Percentiles rank a stretch among this genome's conserved stretches.
Conservation (phyloP, 1,284 basidiomycete genomes). For the Heimioporus retisporus region DNA sequence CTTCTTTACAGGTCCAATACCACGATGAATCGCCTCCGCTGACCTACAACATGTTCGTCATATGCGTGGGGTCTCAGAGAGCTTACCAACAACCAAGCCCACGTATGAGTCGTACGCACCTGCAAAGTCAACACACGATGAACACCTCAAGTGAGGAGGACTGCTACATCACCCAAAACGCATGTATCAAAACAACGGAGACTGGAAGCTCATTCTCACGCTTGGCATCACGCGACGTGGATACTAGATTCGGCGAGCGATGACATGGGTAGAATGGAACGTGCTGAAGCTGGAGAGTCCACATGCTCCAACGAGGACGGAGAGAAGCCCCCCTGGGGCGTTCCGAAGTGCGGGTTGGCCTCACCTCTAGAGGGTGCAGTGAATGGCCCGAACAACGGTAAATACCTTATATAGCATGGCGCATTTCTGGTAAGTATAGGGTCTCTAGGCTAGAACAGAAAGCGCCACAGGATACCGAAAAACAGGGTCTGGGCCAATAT, state of each 20-base stretch:
- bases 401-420: neutral
- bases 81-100: neutral
- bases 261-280: neutral
- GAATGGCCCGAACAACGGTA: neutral
- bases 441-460: too few species aligned
- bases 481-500: too few species aligned
- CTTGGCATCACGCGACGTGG: neutral
- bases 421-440: neutral
- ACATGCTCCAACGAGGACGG: neutral
- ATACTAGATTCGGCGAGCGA: neutral
- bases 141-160: neutral
- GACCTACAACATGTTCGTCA: too few species aligned
- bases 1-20: too few species aligned
- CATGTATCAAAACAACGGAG: neutral
- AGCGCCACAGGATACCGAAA: too few species aligned
- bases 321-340: neutral
- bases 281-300: neutral
- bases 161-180: neutral
- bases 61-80: neutral
- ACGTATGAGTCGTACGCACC: neutral
- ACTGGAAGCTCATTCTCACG: neutral
- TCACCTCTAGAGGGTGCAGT: neutral
- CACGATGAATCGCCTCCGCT: too few species aligned
- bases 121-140: neutral
- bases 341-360: constrained; percentile 1